Evolutionary conservation across 2,329 filamentous ascomycete genomes (phyloP).

Genomic region (Neobulgaria alba): DNA sequence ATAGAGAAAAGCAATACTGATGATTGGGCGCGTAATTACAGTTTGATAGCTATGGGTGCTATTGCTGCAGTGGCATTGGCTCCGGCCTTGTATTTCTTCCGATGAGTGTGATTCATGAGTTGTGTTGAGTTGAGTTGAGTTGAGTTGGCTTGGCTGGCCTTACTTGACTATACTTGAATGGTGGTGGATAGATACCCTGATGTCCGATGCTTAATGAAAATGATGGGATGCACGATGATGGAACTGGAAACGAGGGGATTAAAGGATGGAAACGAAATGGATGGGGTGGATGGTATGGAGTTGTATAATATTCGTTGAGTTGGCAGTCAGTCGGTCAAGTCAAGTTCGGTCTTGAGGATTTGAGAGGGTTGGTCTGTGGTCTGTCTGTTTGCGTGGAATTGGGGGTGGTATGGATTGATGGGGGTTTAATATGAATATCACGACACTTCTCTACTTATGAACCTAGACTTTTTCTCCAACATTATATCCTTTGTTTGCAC

Average conservation of each 20-base stretch:
- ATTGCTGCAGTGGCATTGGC: slow-evolving; percentile 18
- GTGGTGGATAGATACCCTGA: neutral
- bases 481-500: too few relatives aligned
- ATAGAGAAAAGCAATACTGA: slow-evolving; percentile 12
- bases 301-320: too few relatives aligned
- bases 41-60: slow-evolving; percentile 20
- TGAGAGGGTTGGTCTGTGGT: too few relatives aligned
- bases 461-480: too few relatives aligned
- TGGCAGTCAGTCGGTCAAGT: too few relatives aligned
- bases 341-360: too few relatives aligned
- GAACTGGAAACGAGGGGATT: neutral
- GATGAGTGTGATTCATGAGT: neutral
- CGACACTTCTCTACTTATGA: too few relatives aligned
- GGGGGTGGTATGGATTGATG: too few relatives aligned
- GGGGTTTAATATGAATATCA: too few relatives aligned
- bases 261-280: neutral
- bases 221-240: neutral
- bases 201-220: too few relatives aligned
- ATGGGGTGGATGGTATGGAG: too few relatives aligned
- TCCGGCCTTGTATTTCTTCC: slow-evolving; percentile 16
- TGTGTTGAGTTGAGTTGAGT: neutral
- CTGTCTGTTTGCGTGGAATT: too few relatives aligned
- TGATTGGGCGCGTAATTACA: slow-evolving; percentile 19
- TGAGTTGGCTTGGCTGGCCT: neutral
- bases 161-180: neutral